Evolutionary conservation across 352 stramenopile species (phyloP).

Genomic region (Discostella stelligera): DNA sequence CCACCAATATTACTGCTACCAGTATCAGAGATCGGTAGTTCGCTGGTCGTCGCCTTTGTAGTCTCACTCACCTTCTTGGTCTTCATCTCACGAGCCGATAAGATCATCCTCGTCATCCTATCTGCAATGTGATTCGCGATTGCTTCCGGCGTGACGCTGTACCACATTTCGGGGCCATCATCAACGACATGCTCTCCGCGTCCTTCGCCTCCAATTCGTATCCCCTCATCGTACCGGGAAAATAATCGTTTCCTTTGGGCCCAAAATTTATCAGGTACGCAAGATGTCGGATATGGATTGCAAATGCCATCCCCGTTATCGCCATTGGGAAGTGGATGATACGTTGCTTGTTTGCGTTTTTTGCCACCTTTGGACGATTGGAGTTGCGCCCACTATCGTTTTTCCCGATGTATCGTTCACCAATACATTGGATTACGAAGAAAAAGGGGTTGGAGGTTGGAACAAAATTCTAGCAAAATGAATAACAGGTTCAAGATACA

Average conservation of each 20-base stretch:
- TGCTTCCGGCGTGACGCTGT: conserved; percentile 76
- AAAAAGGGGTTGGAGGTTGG: too few species aligned
- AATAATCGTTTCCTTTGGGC: conserved; percentile 77
- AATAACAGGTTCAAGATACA: conserved; percentile 1
- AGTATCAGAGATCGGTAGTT: not conserved
- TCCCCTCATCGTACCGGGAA: conserved; percentile 72
- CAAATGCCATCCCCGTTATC: conserved; percentile 73
- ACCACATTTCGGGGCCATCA: conserved; percentile 62
- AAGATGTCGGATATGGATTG: conserved; percentile 67
- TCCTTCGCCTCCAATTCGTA: conserved; percentile 76
- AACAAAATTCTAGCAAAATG: not conserved
- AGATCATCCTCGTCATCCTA: conserved; percentile 30
- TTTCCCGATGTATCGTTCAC: too few species aligned
- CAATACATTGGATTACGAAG: not conserved
- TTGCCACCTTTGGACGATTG: conserved; percentile 22
- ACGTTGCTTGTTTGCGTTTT: conserved; percentile 25
- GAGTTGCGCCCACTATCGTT: not conserved
- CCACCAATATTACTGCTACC: not conserved
- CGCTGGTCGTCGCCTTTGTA: not conserved
- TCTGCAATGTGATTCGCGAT: conserved; percentile 78
- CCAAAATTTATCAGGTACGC: conserved; percentile 72
- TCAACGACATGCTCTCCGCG: conserved; percentile 34
- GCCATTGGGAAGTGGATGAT: conserved; percentile 53
- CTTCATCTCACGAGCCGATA: not conserved
- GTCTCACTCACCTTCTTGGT: not conserved